These are phyloP conservation scores for Syncephalastrum racemosum DNA, from an alignment of 371 early-diverging fungal genomes.

Conservation along the genomic window DNA sequence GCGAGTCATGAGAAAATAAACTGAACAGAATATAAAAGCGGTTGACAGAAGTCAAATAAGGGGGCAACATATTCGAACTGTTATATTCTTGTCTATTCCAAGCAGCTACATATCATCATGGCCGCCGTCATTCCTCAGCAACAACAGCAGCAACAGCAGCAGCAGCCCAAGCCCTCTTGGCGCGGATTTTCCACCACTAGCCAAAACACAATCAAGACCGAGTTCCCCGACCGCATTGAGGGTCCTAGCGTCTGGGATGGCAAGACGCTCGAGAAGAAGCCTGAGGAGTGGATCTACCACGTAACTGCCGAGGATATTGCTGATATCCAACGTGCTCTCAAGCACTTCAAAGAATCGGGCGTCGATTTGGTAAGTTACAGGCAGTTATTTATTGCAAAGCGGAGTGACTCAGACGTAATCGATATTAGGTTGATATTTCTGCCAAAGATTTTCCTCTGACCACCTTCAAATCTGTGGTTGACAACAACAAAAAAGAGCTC, in stretches of 20 bases:
- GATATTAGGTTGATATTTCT: slow-evolving; percentile 21
- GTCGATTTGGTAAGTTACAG: slow-evolving; percentile 21
- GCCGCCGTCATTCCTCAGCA: no score
- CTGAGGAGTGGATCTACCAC: slow-evolving; percentile 42
- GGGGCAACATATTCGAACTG: no score
- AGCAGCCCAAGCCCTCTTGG: slow-evolving; percentile 14
- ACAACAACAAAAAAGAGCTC: slow-evolving; percentile 22
- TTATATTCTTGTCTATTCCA: no score
- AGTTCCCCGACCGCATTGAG: slow-evolving; percentile 37
- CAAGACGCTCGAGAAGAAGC: slow-evolving; percentile 34
- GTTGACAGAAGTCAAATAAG: no score
- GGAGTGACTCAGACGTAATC: neutral
- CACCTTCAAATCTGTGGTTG: slow-evolving; percentile 24
- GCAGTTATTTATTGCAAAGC: neutral
- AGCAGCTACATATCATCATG: no score
- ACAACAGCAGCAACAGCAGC: no score
- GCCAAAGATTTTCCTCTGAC: slow-evolving; percentile 33
- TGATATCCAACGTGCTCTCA: slow-evolving; percentile 36
- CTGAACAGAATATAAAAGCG: no score
- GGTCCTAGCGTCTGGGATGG: slow-evolving; percentile 46
- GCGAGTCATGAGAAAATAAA: no score
- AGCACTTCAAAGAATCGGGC: slow-evolving; percentile 29
- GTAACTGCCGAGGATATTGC: slow-evolving; percentile 35
- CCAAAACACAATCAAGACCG: slow-evolving; percentile 16
- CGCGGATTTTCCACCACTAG: slow-evolving; percentile 24